These are phyloP conservation scores for Mucor mucedo DNA, from an alignment of 371 early-diverging fungal species.

Conservation along the genomic window DNA sequence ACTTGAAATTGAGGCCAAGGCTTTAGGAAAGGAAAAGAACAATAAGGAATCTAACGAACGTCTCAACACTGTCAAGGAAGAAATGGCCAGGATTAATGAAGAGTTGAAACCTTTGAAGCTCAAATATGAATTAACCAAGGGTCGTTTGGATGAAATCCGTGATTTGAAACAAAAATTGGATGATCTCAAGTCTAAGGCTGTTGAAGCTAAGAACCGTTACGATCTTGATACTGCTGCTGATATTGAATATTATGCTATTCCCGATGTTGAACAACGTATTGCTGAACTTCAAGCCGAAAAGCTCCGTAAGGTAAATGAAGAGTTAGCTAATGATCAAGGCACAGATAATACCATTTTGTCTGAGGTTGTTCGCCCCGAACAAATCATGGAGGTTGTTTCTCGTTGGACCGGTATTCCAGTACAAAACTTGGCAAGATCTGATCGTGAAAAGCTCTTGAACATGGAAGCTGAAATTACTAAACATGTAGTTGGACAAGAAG, in stretches of 20 bases:
- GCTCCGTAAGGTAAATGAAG: conserved; percentile 64
- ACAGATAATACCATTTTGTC: conserved; percentile 57
- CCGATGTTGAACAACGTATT: conserved; percentile 77
- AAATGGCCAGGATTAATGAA: conserved; percentile 83
- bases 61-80: conserved; percentile 77
- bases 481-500: conserved; percentile 88
- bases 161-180: conserved; percentile 87
- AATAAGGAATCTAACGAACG: conserved; percentile 77
- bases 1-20: conserved; percentile 95
- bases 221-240: conserved; percentile 80
- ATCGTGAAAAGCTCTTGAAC: conserved; percentile 80
- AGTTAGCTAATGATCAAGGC: conserved; percentile 46
- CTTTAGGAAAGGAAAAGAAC: conserved; percentile 92
- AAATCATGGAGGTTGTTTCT: conserved; percentile 88
- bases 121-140: conserved; percentile 85
- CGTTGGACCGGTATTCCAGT: conserved; percentile 93
- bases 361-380: conserved; percentile 85
- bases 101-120: conserved; percentile 88
- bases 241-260: conserved; percentile 90
- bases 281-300: conserved; percentile 57
- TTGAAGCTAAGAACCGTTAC: conserved; percentile 83
- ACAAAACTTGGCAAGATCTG: conserved; percentile 74
- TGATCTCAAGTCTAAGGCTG: conserved; percentile 81
- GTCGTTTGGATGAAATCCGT: conserved; percentile 86
- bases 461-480: conserved; percentile 76